Evolutionary conservation across 345 rosid species (phyloP), one percentile per base, ranked within the genome.

Genomic region (Xanthoceras sorbifolium): DNA sequence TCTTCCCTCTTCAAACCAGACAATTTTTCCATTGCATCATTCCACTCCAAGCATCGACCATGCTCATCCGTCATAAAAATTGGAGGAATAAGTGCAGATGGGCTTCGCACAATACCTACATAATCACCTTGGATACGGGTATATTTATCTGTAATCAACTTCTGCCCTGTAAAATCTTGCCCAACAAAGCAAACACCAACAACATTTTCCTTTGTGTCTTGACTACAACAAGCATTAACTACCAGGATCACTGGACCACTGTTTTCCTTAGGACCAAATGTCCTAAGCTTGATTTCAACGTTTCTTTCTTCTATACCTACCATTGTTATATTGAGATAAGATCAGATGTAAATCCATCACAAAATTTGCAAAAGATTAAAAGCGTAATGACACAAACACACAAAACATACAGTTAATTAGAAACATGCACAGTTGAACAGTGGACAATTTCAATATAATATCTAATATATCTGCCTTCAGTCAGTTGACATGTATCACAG

Each of bases 21-120:
- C 55, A 93, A 79, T 78, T 81, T 90, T 82, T 92, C 88, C 97
- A 93, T 93, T 22, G 95, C 95, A 38, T 85, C 78, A 69, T 90
- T 93, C 97, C 97, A 93, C 80, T 93, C 97, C 76, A 74, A 73
- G 94, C 97, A 92, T 69, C 74, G 79, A 15, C 98, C 98, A 60
- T 80, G 71, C 85, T 87, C 91, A 74, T 85, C 86, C 5, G 83
- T 81, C 90, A 92, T 85, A 81, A 93, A 93, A 73, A 93, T 87
- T 2, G 98, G 98, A 44, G 97, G 97, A 78, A 93, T 93, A 29
- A 93, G 91, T 63, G 89, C 84, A 44, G 88, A 88, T 22, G 92
- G 93, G 69, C 82, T 92, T 78, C 86, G 82, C 80, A 93, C 78
- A 50, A 93, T 92, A 54, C 89, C 90, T 70, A 82, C 85, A 73